Conservation (phyloP, 805 yeast genomes). For the Groenewaldozyma tartarivorans region DNA sequence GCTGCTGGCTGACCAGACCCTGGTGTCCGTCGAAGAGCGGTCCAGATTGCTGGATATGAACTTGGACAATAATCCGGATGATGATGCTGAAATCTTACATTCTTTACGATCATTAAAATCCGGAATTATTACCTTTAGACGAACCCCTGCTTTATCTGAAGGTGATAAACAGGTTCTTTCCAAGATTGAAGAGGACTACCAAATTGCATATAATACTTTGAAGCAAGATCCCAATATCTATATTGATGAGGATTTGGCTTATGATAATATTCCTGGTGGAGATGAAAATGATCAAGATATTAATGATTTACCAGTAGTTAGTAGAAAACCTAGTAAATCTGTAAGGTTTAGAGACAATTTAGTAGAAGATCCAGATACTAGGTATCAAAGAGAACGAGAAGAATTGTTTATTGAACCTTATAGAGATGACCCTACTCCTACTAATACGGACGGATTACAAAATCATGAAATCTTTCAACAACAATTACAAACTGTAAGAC, state of each 20-base stretch:
- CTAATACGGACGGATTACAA: slow-evolving; percentile 6
- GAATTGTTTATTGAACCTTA: slow-evolving; percentile 20
- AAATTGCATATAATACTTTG: not conserved
- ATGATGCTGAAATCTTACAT: slow-evolving; percentile 22
- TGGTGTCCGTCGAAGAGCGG: slow-evolving; percentile 24
- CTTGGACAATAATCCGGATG: slow-evolving; percentile 20
- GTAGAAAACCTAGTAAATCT: slow-evolving; percentile 15
- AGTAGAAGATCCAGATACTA: slow-evolving; percentile 17
- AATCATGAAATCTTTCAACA: slow-evolving; percentile 16
- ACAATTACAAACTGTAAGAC: slow-evolving; percentile 24
- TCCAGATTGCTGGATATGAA: slow-evolving; percentile 21
- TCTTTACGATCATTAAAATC: slow-evolving; percentile 20
- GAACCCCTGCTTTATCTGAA: not conserved
- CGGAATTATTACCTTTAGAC: slow-evolving; percentile 8
- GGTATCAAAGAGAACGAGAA: slow-evolving; percentile 4
- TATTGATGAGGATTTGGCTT: not conserved
- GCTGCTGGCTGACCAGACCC: slow-evolving; percentile 24
- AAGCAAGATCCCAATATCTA: slow-evolving; percentile 1
- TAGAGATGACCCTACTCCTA: slow-evolving; percentile 18
- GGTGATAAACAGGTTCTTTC: not conserved
- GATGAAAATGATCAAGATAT: not conserved
- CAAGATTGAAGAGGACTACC: not conserved
- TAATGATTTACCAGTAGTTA: not conserved
- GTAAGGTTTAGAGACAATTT: slow-evolving; percentile 24
- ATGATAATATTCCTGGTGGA: not conserved